Conservation (phyloP, 192 early-diverging fungal species). For the Coemansia sp. region DNA sequence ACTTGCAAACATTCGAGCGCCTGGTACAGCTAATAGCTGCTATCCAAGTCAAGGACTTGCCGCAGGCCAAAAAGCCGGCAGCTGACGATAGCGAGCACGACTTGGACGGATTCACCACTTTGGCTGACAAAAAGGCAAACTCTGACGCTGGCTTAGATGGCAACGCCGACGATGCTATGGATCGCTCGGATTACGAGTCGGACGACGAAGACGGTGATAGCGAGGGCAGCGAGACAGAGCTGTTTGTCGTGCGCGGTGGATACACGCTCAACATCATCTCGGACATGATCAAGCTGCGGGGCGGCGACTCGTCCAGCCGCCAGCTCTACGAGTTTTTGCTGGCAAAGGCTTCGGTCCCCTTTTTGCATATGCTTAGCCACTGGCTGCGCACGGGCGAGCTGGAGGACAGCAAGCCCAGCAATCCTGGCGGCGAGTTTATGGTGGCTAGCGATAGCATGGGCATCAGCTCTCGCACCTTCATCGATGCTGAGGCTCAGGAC, state of each 20-base stretch:
- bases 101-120: conserved; percentile 24
- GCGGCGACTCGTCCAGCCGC: conserved; percentile 68
- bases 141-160: conserved; percentile 15
- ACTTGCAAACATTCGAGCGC: conserved; percentile 58
- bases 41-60: conserved; percentile 46
- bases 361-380: conserved; percentile 72
- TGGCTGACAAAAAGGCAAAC: conserved; percentile 19
- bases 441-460: conserved; percentile 68
- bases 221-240: conserved; percentile 33
- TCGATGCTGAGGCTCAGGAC: conserved; percentile 59
- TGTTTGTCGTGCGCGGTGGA: conserved; percentile 69
- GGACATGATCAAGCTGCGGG: conserved; percentile 57
- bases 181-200: not conserved
- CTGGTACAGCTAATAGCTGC: conserved; percentile 56
- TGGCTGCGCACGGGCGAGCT: conserved; percentile 94
- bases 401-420: conserved; percentile 58
- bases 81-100: conserved; percentile 5
- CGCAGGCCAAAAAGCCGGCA: conserved; percentile 13
- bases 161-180: conserved; percentile 14
- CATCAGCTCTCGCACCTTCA: conserved; percentile 67
- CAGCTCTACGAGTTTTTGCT: conserved; percentile 80
- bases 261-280: conserved; percentile 75
- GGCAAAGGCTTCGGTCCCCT: conserved; percentile 75
- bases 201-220: conserved; percentile 15
- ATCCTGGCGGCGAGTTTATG: conserved; percentile 87